Evolutionary conservation across 2,329 filamentous ascomycete genomes (phyloP), one percentile per base, ranked within the genome.

Genomic region (Penicillium sclerotigenum): DNA sequence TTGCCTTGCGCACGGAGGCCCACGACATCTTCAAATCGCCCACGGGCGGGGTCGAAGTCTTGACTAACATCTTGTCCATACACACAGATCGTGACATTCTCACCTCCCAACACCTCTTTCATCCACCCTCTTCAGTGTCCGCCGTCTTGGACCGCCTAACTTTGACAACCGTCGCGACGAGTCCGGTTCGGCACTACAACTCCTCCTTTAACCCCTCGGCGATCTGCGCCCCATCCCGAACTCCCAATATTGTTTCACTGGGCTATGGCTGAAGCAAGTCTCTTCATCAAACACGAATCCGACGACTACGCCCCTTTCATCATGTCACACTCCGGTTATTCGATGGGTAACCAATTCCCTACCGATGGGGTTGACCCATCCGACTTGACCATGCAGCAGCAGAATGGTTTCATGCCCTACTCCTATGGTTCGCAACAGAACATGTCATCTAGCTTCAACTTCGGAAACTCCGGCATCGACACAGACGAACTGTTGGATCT

Each of bases 401-500:
- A 76, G 59, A 71, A 71, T 53, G 75, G 73, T 53, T 84, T 77
- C 62, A 75, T 78, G 74, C 71, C 83, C 22, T 80, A 82, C 36
- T 81, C 83, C 1, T 89, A 85, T 65, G 80, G 81, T 52, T 82
- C 83, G 54, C 81, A 81, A 65, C 86, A 87, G 67, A 87, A 83
- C 69, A 79, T 86, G 62, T 81, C 83, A 31, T 87, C 85, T 56
- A 87, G 84, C 71, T 96, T 91, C 77, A 87, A 88, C 43, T 87
- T 86, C 64, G 88, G 88, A 57, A 88, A 87, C 58, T 88, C 90
- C 11, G 83, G 88, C 38, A 92, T 96, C 63, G 87, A 85, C 59
- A 93, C 96, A 62, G 93, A 97, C 61, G 93, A 97, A 71, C 80
- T 97, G 45, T 81, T 93, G 45, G 92, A 96, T 62, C 62, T 77